A percentile compares a stretch with the other conserved stretches of the same genome.
These are phyloP conservation scores for Spergularia bocconei DNA, from an alignment of 148 eudicot genomes.

Conservation along the genomic window DNA sequence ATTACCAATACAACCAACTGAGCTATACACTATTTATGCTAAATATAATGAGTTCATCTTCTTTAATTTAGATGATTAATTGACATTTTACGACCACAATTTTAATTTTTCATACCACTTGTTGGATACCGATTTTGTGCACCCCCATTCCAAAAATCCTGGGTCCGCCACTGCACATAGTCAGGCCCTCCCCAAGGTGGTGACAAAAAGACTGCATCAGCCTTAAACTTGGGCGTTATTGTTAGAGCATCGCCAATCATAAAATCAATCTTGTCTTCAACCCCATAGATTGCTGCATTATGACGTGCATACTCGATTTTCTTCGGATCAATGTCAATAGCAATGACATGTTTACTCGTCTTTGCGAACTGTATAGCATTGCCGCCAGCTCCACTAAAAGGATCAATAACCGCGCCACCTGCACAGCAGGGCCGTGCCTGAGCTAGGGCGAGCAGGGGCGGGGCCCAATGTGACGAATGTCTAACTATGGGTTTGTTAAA, in stretches of 20 bases:
- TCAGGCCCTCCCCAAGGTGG: constrained; percentile 99
- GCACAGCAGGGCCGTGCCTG: too few relatives aligned
- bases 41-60: too few relatives aligned
- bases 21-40: too few relatives aligned
- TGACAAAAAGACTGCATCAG: constrained; percentile 71
- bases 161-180: constrained; percentile 49
- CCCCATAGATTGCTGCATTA: constrained; percentile 87
- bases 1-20: too few relatives aligned
- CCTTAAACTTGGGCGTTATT: constrained; percentile 61
- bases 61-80: too few relatives aligned
- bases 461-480: too few relatives aligned
- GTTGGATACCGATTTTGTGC: too few relatives aligned
- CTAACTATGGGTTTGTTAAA: too few relatives aligned
- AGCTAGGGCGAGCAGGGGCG: too few relatives aligned
- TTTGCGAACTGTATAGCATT: constrained; percentile 91
- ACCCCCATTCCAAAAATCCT: too few relatives aligned
- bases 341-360: constrained; percentile 64
- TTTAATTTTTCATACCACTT: too few relatives aligned
- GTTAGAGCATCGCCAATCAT: constrained; percentile 62
- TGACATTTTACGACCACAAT: too few relatives aligned
- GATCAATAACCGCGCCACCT: constrained; percentile 53
- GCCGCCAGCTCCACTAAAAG: constrained; percentile 89
- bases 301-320: constrained; percentile 78
- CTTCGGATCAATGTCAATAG: constrained; percentile 81
- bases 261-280: constrained; percentile 66